phyloP scores from a whole-genome alignment of 768 basidiomycete genomes.

The Boletus sensibilis region DNA sequence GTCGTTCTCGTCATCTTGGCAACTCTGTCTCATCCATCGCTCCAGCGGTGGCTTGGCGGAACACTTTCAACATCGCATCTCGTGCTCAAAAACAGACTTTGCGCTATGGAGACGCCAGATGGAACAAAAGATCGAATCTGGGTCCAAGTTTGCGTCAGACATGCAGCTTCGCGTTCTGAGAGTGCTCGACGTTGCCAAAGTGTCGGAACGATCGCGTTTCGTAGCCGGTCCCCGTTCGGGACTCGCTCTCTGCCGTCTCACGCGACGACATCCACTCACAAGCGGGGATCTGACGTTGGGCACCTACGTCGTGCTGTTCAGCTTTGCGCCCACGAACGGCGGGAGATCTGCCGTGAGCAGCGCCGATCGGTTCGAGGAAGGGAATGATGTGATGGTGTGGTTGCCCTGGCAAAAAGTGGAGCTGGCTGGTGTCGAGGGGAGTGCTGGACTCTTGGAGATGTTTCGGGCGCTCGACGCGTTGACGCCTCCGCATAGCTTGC shows the following conservation, averaged over 20 bases:
- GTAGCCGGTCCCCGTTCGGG: constrained; percentile 32
- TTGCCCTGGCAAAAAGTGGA: constrained; percentile 49
- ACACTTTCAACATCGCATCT: constrained; percentile 43
- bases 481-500: constrained; percentile 30
- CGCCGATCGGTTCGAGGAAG: constrained; percentile 39
- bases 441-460: constrained; percentile 15
- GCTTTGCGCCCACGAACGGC: constrained; percentile 31
- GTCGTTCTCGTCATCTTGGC: constrained; percentile 12
- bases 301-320: constrained; percentile 38
- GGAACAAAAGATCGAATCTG: constrained; percentile 35
- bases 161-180: constrained; percentile 45
- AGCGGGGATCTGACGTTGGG: constrained; percentile 20
- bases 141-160: constrained; percentile 36
- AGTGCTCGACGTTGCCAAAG: constrained; percentile 38
- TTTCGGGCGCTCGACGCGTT: constrained; percentile 26
- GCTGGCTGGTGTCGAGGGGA: constrained; percentile 16
- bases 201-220: constrained; percentile 30
- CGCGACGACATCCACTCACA: constrained; percentile 16
- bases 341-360: constrained; percentile 32
- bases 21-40: neutral
- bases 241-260: constrained; percentile 44
- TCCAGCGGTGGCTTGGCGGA: constrained; percentile 59
- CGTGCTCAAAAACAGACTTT: constrained; percentile 45
- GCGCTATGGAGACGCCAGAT: constrained; percentile 54
- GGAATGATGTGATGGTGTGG: constrained; percentile 46